These are phyloP conservation scores for Cyclotella baltica DNA, from an alignment of 108 stramenopile genomes.

Conservation along the genomic window DNA sequence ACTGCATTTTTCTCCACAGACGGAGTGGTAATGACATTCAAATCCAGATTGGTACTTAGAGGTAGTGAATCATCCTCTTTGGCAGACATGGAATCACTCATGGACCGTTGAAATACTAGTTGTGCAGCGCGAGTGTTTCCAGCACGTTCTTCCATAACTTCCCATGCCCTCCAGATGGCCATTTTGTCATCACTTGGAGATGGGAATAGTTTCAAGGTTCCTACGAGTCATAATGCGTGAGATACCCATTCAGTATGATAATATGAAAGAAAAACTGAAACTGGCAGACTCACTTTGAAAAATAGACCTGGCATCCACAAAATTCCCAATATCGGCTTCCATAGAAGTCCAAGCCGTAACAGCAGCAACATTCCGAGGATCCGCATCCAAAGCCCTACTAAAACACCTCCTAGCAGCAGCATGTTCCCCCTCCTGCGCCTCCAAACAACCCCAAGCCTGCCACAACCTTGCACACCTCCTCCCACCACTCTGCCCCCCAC, in stretches of 20 bases:
- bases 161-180: slow-evolving; percentile 77
- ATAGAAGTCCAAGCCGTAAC: slow-evolving; percentile 87
- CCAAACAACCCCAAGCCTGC: slow-evolving; percentile 94
- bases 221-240: slow-evolving; percentile 1
- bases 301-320: slow-evolving; percentile 70
- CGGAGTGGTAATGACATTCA: slow-evolving; percentile 12
- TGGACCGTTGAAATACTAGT: slow-evolving; percentile 72
- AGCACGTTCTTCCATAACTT: slow-evolving; percentile 82
- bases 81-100: slow-evolving; percentile 69
- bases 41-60: neutral
- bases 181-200: slow-evolving; percentile 77
- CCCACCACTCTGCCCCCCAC: slow-evolving; percentile 87
- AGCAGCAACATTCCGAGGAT: slow-evolving; percentile 84
- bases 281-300: slow-evolving; percentile 60
- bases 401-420: slow-evolving; percentile 87
- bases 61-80: slow-evolving; percentile 27
- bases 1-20: neutral
- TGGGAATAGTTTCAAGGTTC: slow-evolving; percentile 68
- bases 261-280: neutral
- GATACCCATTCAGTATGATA: neutral
- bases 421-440: slow-evolving; percentile 78
- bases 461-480: slow-evolving; percentile 84
- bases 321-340: slow-evolving; percentile 79
- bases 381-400: slow-evolving; percentile 88
- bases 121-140: slow-evolving; percentile 70